Evolutionary conservation across 2,329 filamentous ascomycete genomes (phyloP).

Genomic region (Colletotrichum sp.): DNA sequence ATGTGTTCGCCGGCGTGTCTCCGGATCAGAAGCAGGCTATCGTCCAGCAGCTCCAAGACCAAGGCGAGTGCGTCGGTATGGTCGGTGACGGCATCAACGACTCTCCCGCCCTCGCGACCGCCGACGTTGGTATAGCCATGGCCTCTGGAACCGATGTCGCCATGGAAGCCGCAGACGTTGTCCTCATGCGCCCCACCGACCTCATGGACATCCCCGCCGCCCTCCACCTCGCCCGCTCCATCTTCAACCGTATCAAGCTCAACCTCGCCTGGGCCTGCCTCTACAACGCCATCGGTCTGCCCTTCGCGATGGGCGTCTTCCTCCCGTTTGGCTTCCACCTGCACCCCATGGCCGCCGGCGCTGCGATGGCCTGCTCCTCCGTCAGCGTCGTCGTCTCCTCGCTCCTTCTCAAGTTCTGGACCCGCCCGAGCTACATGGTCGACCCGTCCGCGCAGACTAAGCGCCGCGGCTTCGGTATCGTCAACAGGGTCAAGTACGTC

Average conservation of each 20-base stretch:
- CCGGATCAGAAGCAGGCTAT: conserved; percentile 92
- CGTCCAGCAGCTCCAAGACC: conserved; percentile 74
- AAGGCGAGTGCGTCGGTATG: conserved; percentile 87
- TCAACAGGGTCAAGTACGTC: conserved; percentile 47
- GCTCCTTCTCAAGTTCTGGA: conserved; percentile 86
- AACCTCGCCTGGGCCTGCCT: conserved; percentile 92
- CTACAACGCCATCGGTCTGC: conserved; percentile 90
- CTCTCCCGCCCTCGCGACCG: conserved; percentile 90
- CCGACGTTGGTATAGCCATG: conserved; percentile 92
- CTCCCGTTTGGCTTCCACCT: conserved; percentile 86
- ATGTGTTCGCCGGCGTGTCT: conserved; percentile 86
- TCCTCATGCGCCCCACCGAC: conserved; percentile 91
- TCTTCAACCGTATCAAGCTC: conserved; percentile 91
- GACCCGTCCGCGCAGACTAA: conserved; percentile 67
- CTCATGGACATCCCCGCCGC: conserved; percentile 92
- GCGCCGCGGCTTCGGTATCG: conserved; percentile 46
- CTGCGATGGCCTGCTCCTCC: conserved; percentile 89
- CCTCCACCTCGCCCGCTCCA: conserved; percentile 79
- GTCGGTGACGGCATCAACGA: conserved; percentile 99
- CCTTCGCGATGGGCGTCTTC: conserved; percentile 97
- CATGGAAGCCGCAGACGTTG: conserved; percentile 95
- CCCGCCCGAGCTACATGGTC: conserved; percentile 85
- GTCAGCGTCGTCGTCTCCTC: conserved; percentile 89
- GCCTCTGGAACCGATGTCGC: conserved; percentile 93
- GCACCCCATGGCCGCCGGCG: conserved; percentile 92